These are phyloP conservation scores for Clarkia xantiana DNA, from an alignment of 345 rosid species.

Conservation along the genomic window DNA sequence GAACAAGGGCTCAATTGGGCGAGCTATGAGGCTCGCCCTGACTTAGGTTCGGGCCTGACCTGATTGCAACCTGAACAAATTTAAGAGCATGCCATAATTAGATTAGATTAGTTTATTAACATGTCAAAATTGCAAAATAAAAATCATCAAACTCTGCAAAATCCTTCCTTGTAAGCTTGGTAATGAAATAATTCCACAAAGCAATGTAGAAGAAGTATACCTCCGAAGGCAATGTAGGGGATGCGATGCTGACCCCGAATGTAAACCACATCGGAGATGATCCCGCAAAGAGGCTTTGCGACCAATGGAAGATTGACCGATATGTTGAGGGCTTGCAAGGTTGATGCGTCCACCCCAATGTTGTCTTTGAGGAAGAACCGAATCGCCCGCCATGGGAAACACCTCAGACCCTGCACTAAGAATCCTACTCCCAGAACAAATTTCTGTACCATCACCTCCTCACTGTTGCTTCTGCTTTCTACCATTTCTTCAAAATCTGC, in stretches of 20 bases:
- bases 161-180: no score
- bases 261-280: conserved; percentile 66
- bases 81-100: no score
- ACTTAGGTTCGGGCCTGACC: no score
- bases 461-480: no score
- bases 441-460: conserved; percentile 16
- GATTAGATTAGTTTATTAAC: no score
- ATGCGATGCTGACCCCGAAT: conserved; percentile 66
- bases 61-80: no score
- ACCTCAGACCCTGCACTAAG: conserved; percentile 79
- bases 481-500: no score
- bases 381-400: conserved; percentile 78
- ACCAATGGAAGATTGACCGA: conserved; percentile 87
- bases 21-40: no score
- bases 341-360: conserved; percentile 55
- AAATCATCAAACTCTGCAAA: no score
- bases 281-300: conserved; percentile 67
- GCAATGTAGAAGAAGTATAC: conserved; percentile 15
- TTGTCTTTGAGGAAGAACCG: conserved; percentile 72
- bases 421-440: conserved; percentile 53
- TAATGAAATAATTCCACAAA: not conserved
- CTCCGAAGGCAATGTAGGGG: conserved; percentile 90
- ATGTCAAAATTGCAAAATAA: no score
- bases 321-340: conserved; percentile 69
- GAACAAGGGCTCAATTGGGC: no score